Percentiles rank a stretch among this genome's conserved stretches.
Conservation (phyloP, 116 monocot species). For the Posidonia oceanica region DNA sequence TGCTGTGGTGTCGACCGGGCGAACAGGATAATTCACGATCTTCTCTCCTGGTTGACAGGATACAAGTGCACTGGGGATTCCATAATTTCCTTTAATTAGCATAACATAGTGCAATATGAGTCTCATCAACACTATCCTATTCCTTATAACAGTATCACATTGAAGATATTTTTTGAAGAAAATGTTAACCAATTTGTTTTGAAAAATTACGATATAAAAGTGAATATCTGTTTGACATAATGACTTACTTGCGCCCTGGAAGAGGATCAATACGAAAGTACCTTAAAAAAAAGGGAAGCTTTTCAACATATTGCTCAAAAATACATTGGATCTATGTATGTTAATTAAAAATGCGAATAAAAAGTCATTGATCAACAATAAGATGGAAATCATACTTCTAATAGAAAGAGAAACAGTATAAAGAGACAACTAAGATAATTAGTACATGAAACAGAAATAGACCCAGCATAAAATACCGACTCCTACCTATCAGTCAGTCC, state of each 20-base stretch:
- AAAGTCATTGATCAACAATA: too few relatives aligned
- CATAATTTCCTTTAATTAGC: background rate
- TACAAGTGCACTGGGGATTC: conserved; percentile 60
- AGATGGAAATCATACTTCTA: background rate
- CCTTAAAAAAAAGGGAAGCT: conserved; percentile 23
- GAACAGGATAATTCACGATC: conserved; percentile 62
- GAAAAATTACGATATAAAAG: background rate
- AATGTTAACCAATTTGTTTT: background rate
- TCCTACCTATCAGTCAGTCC: background rate
- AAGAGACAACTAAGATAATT: background rate
- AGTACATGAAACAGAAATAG: background rate
- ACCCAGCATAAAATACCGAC: background rate
- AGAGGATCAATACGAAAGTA: conserved; percentile 90
- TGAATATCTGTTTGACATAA: background rate
- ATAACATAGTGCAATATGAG: too few relatives aligned
- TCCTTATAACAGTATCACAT: background rate
- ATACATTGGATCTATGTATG: too few relatives aligned
- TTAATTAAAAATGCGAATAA: too few relatives aligned
- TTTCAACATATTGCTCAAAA: too few relatives aligned
- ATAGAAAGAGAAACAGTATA: background rate
- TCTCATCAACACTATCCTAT: background rate
- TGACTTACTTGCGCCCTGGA: conserved; percentile 91
- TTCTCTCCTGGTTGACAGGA: conserved; percentile 80
- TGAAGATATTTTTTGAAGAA: background rate
- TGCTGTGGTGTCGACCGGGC: conserved; percentile 83